phyloP scores from a whole-genome alignment of 768 basidiomycete species.

The Thelephora ganbajun region DNA sequence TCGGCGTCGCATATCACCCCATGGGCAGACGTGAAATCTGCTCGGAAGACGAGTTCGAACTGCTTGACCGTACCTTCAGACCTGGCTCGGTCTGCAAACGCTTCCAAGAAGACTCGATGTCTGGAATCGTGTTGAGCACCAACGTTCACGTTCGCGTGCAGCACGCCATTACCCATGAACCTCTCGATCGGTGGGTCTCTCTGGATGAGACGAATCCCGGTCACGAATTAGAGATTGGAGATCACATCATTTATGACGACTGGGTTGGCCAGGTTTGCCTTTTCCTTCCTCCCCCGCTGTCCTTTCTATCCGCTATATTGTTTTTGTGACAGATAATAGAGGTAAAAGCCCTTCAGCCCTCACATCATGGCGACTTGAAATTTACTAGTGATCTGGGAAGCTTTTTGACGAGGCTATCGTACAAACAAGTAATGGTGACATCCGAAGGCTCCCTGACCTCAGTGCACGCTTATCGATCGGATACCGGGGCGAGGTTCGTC shows the following conservation, averaged over 20 bases:
- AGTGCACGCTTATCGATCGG: slow-evolving; percentile 65
- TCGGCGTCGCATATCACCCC: slow-evolving; percentile 61
- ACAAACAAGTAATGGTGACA: slow-evolving; percentile 44
- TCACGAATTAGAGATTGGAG: slow-evolving; percentile 55
- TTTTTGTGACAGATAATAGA: slow-evolving; percentile 46
- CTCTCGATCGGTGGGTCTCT: slow-evolving; percentile 49
- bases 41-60: slow-evolving; percentile 47
- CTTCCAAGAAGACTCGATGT: slow-evolving; percentile 54
- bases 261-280: slow-evolving; percentile 79
- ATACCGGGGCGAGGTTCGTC: slow-evolving; percentile 55
- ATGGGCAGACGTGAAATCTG: slow-evolving; percentile 51
- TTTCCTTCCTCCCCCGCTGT: slow-evolving; percentile 1
- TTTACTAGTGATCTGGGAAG: slow-evolving; percentile 21
- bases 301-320: slow-evolving; percentile 1
- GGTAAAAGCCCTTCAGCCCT: slow-evolving; percentile 24
- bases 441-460: slow-evolving; percentile 67
- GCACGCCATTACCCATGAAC: slow-evolving; percentile 56
- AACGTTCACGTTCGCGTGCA: slow-evolving; percentile 53
- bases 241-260: slow-evolving; percentile 69
- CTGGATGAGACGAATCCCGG: slow-evolving; percentile 41
- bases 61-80: slow-evolving; percentile 67
- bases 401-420: slow-evolving; percentile 75
- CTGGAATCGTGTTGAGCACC: slow-evolving; percentile 52
- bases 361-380: slow-evolving; percentile 4
- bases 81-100: slow-evolving; percentile 77